These are phyloP conservation scores for Blastobotrys aristatus DNA, from an alignment of 1,139 yeast genomes.

Conservation along the genomic window DNA sequence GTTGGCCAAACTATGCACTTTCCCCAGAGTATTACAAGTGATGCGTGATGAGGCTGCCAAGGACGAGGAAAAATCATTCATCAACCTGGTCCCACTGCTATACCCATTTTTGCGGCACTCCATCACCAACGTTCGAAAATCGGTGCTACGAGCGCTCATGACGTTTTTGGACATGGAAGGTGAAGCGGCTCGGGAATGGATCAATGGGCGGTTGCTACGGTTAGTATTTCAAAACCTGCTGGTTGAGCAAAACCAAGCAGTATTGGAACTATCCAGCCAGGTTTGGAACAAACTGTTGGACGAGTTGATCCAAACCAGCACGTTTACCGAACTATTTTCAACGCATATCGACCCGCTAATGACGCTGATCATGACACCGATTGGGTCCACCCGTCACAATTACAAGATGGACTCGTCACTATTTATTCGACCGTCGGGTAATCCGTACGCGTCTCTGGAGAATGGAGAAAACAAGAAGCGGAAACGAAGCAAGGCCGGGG, in stretches of 20 bases:
- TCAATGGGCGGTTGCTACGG: slow-evolving; percentile 64
- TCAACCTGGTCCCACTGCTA: slow-evolving; percentile 77
- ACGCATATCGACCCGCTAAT: slow-evolving; percentile 59
- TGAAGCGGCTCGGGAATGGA: slow-evolving; percentile 55
- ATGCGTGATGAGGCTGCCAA: slow-evolving; percentile 53
- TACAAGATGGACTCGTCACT: slow-evolving; percentile 75
- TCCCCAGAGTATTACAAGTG: slow-evolving; percentile 61
- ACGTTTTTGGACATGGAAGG: slow-evolving; percentile 72
- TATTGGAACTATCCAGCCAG: slow-evolving; percentile 55
- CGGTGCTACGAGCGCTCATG: slow-evolving; percentile 74
- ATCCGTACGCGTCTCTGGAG: slow-evolving; percentile 35
- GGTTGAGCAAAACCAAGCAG: slow-evolving; percentile 80
- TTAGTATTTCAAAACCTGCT: slow-evolving; percentile 80
- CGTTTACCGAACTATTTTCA: slow-evolving; percentile 23
- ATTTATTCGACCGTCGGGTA: slow-evolving; percentile 78
- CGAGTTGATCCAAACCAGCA: slow-evolving; percentile 38
- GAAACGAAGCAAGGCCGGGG: slow-evolving; percentile 24
- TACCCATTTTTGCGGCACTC: slow-evolving; percentile 94
- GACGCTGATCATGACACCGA: slow-evolving; percentile 80
- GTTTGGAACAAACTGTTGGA: slow-evolving; percentile 57
- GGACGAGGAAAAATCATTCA: slow-evolving; percentile 51
- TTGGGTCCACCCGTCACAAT: slow-evolving; percentile 86
- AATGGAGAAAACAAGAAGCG: slow-evolving; percentile 28
- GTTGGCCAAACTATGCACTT: slow-evolving; percentile 80
- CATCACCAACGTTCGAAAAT: slow-evolving; percentile 82